Conservation (phyloP, 306 rosid genomes). For the Sphenostylis stenocarpa region DNA sequence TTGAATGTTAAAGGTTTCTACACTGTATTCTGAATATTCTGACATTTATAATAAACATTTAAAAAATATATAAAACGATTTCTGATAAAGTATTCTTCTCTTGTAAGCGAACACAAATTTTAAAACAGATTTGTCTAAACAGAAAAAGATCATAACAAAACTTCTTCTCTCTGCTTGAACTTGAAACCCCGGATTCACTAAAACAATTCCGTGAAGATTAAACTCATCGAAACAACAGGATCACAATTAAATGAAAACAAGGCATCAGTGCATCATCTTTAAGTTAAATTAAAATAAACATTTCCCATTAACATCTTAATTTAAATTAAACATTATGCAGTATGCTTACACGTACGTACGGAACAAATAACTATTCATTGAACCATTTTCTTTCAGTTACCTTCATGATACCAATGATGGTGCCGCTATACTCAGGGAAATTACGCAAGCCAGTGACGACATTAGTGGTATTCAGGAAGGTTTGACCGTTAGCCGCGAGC, state of each 20-base stretch:
- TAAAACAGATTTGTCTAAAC: neutral
- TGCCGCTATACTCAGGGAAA: constrained; percentile 67
- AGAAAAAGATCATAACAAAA: neutral
- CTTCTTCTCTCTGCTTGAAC: too few species aligned
- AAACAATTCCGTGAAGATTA: neutral
- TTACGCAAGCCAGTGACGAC: constrained; percentile 73
- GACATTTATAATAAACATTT: neutral
- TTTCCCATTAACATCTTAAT: neutral
- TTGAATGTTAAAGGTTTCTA: neutral
- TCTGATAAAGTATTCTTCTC: neutral
- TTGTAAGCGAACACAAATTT: too few species aligned
- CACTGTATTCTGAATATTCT: neutral
- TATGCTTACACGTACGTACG: neutral
- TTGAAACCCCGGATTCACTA: neutral
- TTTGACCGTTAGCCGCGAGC: constrained; percentile 66
- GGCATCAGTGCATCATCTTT: neutral
- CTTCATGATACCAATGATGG: constrained; percentile 90
- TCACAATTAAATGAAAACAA: neutral
- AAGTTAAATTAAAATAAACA: neutral
- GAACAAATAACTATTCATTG: neutral
- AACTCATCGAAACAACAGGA: neutral
- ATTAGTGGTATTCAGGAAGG: constrained; percentile 72
- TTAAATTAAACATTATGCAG: neutral
- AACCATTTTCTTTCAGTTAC: constrained; percentile 10
- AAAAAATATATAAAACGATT: neutral